A percentile compares a stretch with the other conserved stretches of the same genome.
phyloP scores from a whole-genome alignment of 179 eudicot genomes.

The Amaranthus tricolor region DNA sequence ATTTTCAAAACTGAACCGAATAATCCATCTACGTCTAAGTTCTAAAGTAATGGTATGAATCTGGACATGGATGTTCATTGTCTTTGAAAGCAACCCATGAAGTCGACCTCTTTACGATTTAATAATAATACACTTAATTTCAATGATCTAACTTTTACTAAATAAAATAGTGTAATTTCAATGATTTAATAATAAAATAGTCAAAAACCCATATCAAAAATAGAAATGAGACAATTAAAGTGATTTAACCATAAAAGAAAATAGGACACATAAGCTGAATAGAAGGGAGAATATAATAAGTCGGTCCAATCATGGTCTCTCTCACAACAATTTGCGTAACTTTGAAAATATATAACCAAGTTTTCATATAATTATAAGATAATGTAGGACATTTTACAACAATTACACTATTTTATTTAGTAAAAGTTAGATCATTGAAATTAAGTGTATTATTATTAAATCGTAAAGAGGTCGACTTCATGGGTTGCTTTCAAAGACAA shows the following conservation, averaged over 20 bases:
- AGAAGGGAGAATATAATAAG: too few species aligned
- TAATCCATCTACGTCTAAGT: too few species aligned
- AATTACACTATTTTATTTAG: background rate
- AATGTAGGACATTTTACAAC: background rate
- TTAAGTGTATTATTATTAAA: background rate
- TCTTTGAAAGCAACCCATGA: slow-evolving; percentile 9
- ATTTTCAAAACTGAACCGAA: too few species aligned
- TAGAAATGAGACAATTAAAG: too few species aligned
- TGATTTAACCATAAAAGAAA: too few species aligned
- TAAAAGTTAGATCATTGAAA: slow-evolving; percentile 6
- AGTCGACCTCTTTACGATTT: background rate
- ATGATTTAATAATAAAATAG: too few species aligned
- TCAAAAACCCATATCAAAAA: too few species aligned
- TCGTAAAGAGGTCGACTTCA: background rate
- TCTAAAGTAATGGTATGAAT: background rate
- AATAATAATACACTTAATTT: background rate
- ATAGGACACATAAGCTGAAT: too few species aligned
- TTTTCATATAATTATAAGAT: background rate
- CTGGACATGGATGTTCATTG: slow-evolving; percentile 14
- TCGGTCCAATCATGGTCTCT: too few species aligned
- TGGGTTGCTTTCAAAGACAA: slow-evolving; percentile 7
- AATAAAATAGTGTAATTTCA: background rate
- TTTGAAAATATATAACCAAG: too few species aligned
- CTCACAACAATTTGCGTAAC: too few species aligned
- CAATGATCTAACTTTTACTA: slow-evolving; percentile 8